Evolutionary conservation across 1,139 yeast species (phyloP), one percentile per base, ranked within the genome.

Genomic region (Kodamaea ohmeri): DNA sequence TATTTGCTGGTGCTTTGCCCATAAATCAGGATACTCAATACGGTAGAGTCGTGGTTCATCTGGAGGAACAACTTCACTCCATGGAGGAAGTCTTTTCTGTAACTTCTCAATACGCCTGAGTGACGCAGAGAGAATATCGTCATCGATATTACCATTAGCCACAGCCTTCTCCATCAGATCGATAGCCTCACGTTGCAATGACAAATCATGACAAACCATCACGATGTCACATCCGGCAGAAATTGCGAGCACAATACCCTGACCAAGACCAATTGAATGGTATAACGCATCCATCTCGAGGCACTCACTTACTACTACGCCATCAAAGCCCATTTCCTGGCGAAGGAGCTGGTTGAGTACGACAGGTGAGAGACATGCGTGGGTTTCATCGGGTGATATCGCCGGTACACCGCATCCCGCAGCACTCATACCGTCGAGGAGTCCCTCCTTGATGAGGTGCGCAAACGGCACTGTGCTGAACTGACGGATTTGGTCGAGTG

Each of bases 321-420:
- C 85, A 15, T 77, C 67, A 50, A 76, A 80, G 1, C 71, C 69
- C 48, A 80, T 53, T 18, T 78, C 78, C 26, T 67, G 63, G 24
- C 87, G 58, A 25, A 80, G 58, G 25, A 80, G 55, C 38, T 72
- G 78, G 34, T 70, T 69, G n/a, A 80, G 62, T 3, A 80, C 62
- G n/a, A 72, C 59, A 4, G 83, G 83, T 16, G 79, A 72, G 39
- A 80, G 60, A 47, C 85, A 80, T 1, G 85, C 84, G 52, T 78
- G 83, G 34, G 76, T 69, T 48, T 79, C 86, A 45, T 76, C 78
- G 13, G 79, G 78, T 20, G 79, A 67, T 13, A 80, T 71, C 35
- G 77, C 73, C 1, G 86, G 86, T n/a, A 79, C 73, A 3, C 83
- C 83, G 46, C 83, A 79, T 4, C 84, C 84, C n/a, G 84, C 81